These are phyloP conservation scores for Garcia nutans DNA, from an alignment of 345 rosid species.

Conservation along the genomic window DNA sequence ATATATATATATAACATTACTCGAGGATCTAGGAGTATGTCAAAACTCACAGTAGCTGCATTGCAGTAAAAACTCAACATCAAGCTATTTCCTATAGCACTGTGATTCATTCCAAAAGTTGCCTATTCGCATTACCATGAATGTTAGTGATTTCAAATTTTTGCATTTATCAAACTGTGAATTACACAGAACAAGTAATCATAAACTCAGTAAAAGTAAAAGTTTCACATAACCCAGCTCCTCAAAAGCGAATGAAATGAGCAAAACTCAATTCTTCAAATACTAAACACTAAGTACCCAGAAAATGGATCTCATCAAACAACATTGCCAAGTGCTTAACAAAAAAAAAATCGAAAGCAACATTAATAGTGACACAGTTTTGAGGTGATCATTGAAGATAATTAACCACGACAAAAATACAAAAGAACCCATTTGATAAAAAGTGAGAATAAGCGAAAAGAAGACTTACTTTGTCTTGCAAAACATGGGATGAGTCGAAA, in stretches of 20 bases:
- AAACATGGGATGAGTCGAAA: slow-evolving; percentile 68
- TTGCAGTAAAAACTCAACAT: not conserved
- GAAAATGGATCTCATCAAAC: slow-evolving; percentile 14
- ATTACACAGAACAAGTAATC: not conserved
- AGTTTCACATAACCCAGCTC: not conserved
- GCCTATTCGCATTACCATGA: not conserved
- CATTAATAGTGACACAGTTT: not conserved
- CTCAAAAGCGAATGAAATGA: not conserved
- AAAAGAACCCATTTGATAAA: not conserved
- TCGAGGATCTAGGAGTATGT: not conserved
- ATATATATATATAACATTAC: not conserved
- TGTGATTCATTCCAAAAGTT: not conserved
- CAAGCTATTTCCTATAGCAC: not conserved
- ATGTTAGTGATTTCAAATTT: not conserved
- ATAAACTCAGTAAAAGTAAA: not conserved
- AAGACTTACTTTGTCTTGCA: slow-evolving; percentile 70
- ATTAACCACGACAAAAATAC: not conserved
- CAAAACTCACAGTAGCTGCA: not conserved
- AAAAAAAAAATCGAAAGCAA: not conserved
- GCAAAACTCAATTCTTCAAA: not conserved
- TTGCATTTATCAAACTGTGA: not conserved
- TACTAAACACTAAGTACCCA: slow-evolving; percentile 8
- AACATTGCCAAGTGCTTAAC: slow-evolving; percentile 2
- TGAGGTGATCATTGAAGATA: not conserved
- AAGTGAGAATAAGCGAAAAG: not conserved